Evolutionary conservation across 2,329 filamentous ascomycete genomes (phyloP), one percentile per base, ranked within the genome.

Genomic region (Dothistroma septosporum): DNA sequence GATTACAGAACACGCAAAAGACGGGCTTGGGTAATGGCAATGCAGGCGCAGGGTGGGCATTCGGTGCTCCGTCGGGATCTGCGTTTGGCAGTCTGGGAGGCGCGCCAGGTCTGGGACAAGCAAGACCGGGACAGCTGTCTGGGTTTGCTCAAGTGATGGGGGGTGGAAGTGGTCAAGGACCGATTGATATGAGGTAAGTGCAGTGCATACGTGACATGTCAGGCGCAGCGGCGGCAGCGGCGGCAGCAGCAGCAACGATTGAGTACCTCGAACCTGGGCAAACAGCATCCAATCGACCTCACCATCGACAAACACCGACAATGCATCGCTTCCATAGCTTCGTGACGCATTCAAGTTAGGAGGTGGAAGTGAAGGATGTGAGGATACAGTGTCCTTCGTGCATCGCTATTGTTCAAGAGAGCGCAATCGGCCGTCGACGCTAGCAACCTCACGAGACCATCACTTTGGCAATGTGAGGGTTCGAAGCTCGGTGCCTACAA

Each of bases 1-100:
- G 70, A 48, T 59, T 74, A 53, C 71, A 72, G 57, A 74, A 72
- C 57, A 69, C 70, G 24, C 64, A 68, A 46, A 74, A 74, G 69
- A 66, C 65, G 4, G 67, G 65, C 1, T 54, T 72, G 80, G 83
- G 82, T 56, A 80, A 77, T 68, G 80, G 79, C 68, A 78, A 65
- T 37, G 66, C 63, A 37, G 66, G 63, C 35, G 63, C 81, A 63
- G 81, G 81, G 71, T 85, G 83, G 83, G 82, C 80, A 53, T 85
- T 85, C 70, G 81, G 81, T 53, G 74, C 81, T 58, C 81, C 82
- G 48, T 79, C 82, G 70, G 81, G 79, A 64, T 78, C 80, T 57
- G 54, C 35, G n/a, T 64, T 66, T 33, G 60, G 61, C 3, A 64
- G 63, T 41, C 64, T 62, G 2, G 58, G 62, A 33, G 69, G 63